Conservation (phyloP, 129 eudicot genomes). For the Centaurea solstitialis region DNA sequence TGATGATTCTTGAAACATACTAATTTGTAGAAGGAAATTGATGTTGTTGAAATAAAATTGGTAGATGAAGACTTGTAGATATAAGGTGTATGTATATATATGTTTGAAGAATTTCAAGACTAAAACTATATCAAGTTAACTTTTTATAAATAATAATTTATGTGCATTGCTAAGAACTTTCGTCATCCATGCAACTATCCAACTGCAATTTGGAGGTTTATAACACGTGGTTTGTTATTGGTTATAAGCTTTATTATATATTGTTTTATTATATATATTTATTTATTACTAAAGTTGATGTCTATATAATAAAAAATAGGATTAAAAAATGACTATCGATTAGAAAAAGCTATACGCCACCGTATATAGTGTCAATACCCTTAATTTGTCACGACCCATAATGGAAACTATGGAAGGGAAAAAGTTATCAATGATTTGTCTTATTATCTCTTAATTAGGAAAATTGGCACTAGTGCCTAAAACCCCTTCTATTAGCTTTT, state of each 20-base stretch:
- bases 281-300: no score
- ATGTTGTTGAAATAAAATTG: conserved; percentile 1
- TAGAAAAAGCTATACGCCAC: neutral
- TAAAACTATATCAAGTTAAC: neutral
- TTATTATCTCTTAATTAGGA: no score
- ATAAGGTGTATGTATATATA: conserved; percentile 29
- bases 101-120: neutral
- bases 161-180: conserved; percentile 21
- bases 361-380: no score
- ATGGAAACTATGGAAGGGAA: no score
- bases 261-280: no score
- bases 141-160: conserved; percentile 2
- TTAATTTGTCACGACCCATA: no score
- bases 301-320: no score
- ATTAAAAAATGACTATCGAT: no score
- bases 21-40: no score
- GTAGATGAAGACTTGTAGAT: neutral
- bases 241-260: neutral
- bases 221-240: conserved; percentile 1
- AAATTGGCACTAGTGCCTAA: no score
- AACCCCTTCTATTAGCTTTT: no score
- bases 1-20: conserved; percentile 16
- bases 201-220: conserved; percentile 19
- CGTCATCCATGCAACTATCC: conserved; percentile 24
- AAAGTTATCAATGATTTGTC: no score